Conservation (phyloP, 1,284 basidiomycete genomes). For the Sporisorium reilianum region DNA sequence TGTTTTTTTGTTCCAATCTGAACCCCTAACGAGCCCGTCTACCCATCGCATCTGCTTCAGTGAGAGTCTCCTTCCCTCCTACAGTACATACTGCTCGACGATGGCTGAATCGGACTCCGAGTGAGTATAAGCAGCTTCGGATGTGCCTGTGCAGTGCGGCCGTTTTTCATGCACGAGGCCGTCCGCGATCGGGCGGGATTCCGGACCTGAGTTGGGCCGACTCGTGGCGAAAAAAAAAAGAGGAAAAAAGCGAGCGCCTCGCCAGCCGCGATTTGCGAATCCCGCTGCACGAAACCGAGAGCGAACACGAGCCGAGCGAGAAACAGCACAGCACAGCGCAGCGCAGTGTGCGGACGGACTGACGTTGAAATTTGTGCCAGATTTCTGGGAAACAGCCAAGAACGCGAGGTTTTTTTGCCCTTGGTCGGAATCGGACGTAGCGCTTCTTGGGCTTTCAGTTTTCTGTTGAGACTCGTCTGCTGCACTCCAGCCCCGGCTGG, state of each 20-base stretch:
- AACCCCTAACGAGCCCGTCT: not conserved
- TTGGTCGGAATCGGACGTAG: not conserved
- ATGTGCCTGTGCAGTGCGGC: no score
- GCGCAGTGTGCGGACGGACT: no score
- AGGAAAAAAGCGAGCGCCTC: not conserved
- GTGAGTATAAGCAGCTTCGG: no score
- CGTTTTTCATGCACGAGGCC: no score
- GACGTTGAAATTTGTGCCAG: not conserved
- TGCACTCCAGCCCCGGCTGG: not conserved
- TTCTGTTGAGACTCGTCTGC: not conserved
- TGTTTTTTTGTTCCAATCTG: not conserved
- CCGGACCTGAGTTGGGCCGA: no score
- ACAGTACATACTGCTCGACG: no score
- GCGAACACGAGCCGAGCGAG: not conserved
- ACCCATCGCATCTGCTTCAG: no score
- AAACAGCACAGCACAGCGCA: no score
- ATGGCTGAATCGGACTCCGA: no score
- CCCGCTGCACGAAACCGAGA: not conserved
- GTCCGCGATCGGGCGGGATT: not conserved
- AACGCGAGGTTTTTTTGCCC: no score
- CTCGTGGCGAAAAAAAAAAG: no score
- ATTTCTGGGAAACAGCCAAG: not conserved
- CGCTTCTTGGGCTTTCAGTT: not conserved
- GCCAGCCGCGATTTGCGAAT: not conserved
- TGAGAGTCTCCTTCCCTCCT: no score